A percentile compares a stretch with the other conserved stretches of the same genome.
These are phyloP conservation scores for Theileria sp. DNA, from an alignment of 169 alveolate species.

Conservation along the genomic window DNA sequence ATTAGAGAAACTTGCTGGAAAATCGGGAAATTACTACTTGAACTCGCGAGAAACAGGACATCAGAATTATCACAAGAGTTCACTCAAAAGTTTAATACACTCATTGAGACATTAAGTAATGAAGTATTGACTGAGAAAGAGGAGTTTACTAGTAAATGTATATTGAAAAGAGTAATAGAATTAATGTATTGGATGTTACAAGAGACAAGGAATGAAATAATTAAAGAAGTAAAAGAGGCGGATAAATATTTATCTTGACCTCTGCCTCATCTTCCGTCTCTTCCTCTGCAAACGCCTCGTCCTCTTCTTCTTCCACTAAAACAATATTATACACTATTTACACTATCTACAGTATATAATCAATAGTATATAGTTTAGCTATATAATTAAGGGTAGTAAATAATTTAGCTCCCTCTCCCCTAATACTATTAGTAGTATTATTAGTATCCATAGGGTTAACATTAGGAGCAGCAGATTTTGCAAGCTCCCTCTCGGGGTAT, in stretches of 20 bases:
- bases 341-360: not conserved
- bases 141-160: not conserved
- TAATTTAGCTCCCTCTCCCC: too few relatives aligned
- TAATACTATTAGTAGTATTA: too few relatives aligned
- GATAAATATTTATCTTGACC: conserved; percentile 78
- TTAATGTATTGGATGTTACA: conserved; percentile 13
- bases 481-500: too few relatives aligned
- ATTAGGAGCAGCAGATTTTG: too few relatives aligned
- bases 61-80: not conserved
- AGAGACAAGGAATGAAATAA: conserved; percentile 11
- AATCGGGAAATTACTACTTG: conserved; percentile 4
- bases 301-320: conserved; percentile 90
- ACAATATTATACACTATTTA: not conserved
- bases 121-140: not conserved
- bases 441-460: too few relatives aligned
- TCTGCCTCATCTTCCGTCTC: conserved; percentile 89
- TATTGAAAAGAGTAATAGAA: not conserved
- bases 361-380: not conserved
- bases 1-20: not conserved
- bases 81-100: not conserved
- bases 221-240: conserved; percentile 14
- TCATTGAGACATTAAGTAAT: not conserved
- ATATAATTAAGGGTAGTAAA: not conserved
- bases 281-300: conserved; percentile 87
- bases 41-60: not conserved